Percentiles rank a stretch among this genome's conserved stretches.
phyloP scores from a whole-genome alignment of 306 rosid species.

The apple (Malus domestica) region ASM211411v1 NC_041798.1:8806001-8806500 shows the following conservation, averaged over 20 bases:
- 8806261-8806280: neutral
- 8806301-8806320: neutral
- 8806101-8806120: no score
- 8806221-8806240: neutral
- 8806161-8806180: neutral
- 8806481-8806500: neutral
- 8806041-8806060: neutral
- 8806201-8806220: neutral
- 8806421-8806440: neutral
- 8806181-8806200: neutral
- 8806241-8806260: neutral
- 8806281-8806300: neutral
- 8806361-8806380: neutral
- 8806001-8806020: conserved; percentile 11
- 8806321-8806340: neutral
- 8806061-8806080: neutral
- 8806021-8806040: neutral
- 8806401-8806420: neutral
- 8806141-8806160: neutral
- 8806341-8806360: neutral
- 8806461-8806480: neutral
- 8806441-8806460: neutral
- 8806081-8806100: neutral
- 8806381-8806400: neutral
- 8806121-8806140: neutral